A percentile compares a stretch with the other conserved stretches of the same genome.
Conservation (phyloP, 106 monocot genomes). For the Posidonia australis region DNA sequence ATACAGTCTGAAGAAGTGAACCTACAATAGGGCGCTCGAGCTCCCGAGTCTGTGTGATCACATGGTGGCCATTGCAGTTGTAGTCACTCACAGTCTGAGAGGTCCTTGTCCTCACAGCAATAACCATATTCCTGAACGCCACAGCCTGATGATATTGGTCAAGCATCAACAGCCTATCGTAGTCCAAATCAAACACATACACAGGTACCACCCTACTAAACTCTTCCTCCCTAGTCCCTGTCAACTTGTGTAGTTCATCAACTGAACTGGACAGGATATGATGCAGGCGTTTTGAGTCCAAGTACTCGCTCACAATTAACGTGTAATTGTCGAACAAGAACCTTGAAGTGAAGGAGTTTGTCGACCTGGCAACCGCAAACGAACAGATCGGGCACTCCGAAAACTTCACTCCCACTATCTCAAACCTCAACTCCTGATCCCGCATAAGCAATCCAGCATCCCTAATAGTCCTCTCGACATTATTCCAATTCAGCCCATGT, state of each 20-base stretch:
- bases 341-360: conserved; percentile 66
- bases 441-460: conserved; percentile 40
- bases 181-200: conserved; percentile 83
- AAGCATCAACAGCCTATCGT: conserved; percentile 60
- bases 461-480: conserved; percentile 42
- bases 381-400: conserved; percentile 73
- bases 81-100: conserved; percentile 83
- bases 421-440: conserved; percentile 51
- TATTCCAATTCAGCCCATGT: conserved; percentile 41
- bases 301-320: conserved; percentile 79
- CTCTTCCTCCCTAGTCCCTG: conserved; percentile 37
- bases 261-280: conserved; percentile 56
- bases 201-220: conserved; percentile 55
- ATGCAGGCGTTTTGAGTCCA: conserved; percentile 69
- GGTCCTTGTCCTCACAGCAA: conserved; percentile 76
- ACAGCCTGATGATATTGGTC: conserved; percentile 86
- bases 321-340: conserved; percentile 95
- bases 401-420: conserved; percentile 31
- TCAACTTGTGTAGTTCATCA: conserved; percentile 40
- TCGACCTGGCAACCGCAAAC: conserved; percentile 62
- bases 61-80: conserved; percentile 86
- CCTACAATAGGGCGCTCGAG: conserved; percentile 80
- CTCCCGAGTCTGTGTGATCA: conserved; percentile 67
- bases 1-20: conserved; percentile 80
- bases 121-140: conserved; percentile 88